Conservation (phyloP, 345 rosid species). For the Populus pruinosa region DNA sequence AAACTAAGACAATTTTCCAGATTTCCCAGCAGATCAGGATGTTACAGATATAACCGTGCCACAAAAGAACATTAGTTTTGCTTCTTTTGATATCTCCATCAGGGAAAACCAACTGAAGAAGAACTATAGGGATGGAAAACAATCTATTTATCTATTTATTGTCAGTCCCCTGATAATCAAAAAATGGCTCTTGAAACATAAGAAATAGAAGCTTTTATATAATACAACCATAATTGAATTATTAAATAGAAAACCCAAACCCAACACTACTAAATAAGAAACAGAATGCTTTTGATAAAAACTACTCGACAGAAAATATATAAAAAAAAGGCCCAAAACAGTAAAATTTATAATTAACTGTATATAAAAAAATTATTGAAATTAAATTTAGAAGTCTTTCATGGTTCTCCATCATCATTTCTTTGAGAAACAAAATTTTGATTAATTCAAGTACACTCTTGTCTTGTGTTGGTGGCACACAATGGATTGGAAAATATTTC, state of each 20-base stretch:
- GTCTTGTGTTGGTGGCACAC: not conserved
- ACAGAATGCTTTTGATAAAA: not conserved
- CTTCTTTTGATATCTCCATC: too few species aligned
- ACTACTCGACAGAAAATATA: not conserved
- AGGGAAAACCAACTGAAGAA: not conserved
- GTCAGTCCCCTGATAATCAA: not conserved
- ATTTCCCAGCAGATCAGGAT: too few species aligned
- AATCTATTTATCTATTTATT: not conserved
- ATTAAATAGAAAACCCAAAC: not conserved
- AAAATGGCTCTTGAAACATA: not conserved
- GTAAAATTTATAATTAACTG: too few species aligned
- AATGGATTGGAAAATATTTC: not conserved
- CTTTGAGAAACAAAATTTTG: not conserved
- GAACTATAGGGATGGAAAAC: not conserved
- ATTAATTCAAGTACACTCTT: not conserved
- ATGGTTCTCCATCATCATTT: not conserved
- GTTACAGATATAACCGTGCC: too few species aligned
- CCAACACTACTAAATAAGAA: not conserved
- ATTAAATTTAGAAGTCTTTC: not conserved
- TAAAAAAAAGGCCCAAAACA: not conserved
- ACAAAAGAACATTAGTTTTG: too few species aligned
- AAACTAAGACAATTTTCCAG: too few species aligned
- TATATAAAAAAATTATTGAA: too few species aligned
- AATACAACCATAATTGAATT: too few species aligned
- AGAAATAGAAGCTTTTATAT: not conserved